These are phyloP conservation scores for Theobroma cacao DNA, from an alignment of 345 rosid genomes.

Conservation along the genomic window DNA sequence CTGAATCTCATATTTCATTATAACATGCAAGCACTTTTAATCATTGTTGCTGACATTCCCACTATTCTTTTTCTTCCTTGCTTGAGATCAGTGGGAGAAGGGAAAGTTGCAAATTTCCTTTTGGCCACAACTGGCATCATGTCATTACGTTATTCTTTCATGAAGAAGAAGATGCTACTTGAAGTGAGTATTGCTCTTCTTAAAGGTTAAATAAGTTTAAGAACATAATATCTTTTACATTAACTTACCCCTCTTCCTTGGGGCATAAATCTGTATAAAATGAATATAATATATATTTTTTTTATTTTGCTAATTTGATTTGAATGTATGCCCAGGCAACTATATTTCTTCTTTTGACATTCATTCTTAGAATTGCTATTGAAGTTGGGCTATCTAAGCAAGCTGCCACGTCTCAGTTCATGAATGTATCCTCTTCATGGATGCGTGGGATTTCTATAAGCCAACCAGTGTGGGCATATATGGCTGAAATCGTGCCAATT, in stretches of 20 bases:
- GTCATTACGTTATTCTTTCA: constrained; percentile 59
- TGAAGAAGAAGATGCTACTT: constrained; percentile 45
- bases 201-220: background rate
- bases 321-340: constrained; percentile 57
- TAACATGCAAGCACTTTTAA: constrained; percentile 7
- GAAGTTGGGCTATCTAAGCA: constrained; percentile 90
- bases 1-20: constrained; percentile 8
- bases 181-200: constrained; percentile 51
- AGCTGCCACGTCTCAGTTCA: constrained; percentile 83
- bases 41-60: constrained; percentile 6
- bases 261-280: background rate
- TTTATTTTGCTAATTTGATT: constrained; percentile 23
- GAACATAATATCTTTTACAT: too few species aligned
- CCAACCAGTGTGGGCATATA: constrained; percentile 46
- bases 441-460: constrained; percentile 53
- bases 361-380: constrained; percentile 63
- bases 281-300: background rate
- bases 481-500: constrained; percentile 54
- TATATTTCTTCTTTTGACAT: constrained; percentile 57
- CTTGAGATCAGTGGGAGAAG: constrained; percentile 81
- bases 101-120: constrained; percentile 88
- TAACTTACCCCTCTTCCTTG: background rate
- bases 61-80: constrained; percentile 10
- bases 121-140: constrained; percentile 78
- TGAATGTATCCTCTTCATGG: constrained; percentile 75